Percentiles rank a stretch among this genome's conserved stretches.
These are phyloP conservation scores for Starmerella scarabaei DNA, from an alignment of 805 yeast species.

Conservation along the genomic window DNA sequence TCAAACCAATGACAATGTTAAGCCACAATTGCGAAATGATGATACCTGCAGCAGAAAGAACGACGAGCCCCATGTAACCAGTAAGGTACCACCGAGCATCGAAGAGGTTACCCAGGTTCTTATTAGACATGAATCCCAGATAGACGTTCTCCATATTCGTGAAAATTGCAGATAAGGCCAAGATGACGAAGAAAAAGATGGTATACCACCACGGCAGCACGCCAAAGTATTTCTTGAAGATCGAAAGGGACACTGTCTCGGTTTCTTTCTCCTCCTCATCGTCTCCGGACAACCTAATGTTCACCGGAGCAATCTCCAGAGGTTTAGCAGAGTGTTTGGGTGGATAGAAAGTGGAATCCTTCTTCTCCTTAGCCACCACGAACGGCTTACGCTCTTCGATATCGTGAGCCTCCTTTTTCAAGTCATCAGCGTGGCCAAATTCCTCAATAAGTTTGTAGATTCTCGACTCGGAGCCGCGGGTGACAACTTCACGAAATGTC, in stretches of 20 bases:
- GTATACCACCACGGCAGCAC: constrained; percentile 29
- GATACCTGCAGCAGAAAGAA: constrained; percentile 28
- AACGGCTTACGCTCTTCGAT: constrained; percentile 57
- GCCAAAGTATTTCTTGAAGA: constrained; percentile 20
- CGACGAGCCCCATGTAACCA: constrained; percentile 59
- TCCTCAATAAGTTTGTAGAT: constrained; percentile 24
- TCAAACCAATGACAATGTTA: constrained; percentile 39
- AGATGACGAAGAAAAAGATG: constrained; percentile 27
- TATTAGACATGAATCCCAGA: constrained; percentile 21
- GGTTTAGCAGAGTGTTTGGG: constrained; percentile 6
- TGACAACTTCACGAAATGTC: constrained; percentile 41
- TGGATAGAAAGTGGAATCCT: constrained; percentile 8
- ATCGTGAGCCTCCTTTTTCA: constrained; percentile 59
- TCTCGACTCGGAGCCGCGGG: constrained; percentile 17
- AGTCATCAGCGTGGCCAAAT: constrained; percentile 57
- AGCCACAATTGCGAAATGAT: constrained; percentile 35
- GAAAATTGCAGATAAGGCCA: constrained; percentile 25
- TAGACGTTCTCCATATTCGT: constrained; percentile 17
- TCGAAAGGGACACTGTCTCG: constrained; percentile 15
- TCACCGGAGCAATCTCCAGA: constrained; percentile 4
- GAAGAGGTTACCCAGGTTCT: constrained; percentile 11
- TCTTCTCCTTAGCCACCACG: constrained; percentile 25
- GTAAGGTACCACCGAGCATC: constrained; percentile 43
- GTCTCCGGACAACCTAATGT: constrained; percentile 19
- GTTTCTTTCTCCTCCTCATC: constrained; percentile 24